phyloP scores from a whole-genome alignment of 768 basidiomycete species.

The Boletus patriciae region DNA sequence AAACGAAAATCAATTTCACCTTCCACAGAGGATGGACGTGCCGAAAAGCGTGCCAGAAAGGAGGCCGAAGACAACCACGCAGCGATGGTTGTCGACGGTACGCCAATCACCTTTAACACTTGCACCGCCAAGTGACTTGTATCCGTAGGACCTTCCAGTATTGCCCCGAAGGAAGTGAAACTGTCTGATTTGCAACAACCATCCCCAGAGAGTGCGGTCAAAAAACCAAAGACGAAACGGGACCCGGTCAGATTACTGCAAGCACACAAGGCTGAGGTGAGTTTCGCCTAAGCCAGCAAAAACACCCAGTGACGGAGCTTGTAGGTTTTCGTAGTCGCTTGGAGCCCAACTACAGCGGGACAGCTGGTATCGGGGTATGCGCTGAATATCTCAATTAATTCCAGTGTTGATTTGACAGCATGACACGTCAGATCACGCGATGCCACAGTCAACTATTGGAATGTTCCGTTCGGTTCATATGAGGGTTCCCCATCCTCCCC shows the following conservation, averaged over 20 bases:
- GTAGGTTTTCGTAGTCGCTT: constrained; percentile 80
- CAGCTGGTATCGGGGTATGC: constrained; percentile 75
- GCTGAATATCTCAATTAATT: not conserved
- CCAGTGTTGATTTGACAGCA: constrained; percentile 3
- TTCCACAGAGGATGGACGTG: constrained; percentile 46
- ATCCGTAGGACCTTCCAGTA: constrained; percentile 14
- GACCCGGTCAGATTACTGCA: constrained; percentile 47
- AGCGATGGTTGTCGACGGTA: constrained; percentile 45
- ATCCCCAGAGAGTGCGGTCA: constrained; percentile 17
- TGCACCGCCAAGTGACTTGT: constrained; percentile 1
- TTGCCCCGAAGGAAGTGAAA: constrained; percentile 23
- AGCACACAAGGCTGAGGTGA: constrained; percentile 65
- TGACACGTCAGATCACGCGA: constrained; percentile 62
- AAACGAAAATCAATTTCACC: constrained; percentile 57
- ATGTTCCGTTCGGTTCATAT: constrained; percentile 46
- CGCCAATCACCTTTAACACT: constrained; percentile 31
- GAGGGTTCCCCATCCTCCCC: constrained; percentile 17
- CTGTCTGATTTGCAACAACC: constrained; percentile 20
- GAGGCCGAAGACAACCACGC: constrained; percentile 41
- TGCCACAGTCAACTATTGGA: constrained; percentile 72
- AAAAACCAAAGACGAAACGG: constrained; percentile 39
- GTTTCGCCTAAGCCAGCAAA: constrained; percentile 15
- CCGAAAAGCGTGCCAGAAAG: constrained; percentile 64
- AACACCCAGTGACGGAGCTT: constrained; percentile 4
- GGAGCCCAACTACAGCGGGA: constrained; percentile 63